Conservation (phyloP, 2,329 filamentous ascomycete genomes). For the Aspergillus sclerotialis region DNA sequence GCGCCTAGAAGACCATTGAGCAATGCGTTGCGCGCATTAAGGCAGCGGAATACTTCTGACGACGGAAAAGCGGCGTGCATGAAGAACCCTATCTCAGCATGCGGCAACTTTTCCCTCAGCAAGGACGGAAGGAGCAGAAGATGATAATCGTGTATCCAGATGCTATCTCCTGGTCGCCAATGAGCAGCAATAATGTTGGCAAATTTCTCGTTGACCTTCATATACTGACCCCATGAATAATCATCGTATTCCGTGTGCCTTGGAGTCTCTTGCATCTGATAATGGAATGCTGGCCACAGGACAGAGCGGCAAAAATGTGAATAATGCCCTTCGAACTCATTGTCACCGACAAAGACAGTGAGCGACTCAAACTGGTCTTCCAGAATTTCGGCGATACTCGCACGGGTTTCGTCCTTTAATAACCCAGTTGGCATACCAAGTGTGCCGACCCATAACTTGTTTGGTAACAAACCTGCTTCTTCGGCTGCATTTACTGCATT, state of each 20-base stretch:
- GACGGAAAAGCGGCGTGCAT: slow-evolving; percentile 92
- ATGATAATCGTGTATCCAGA: slow-evolving; percentile 97
- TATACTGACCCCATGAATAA: slow-evolving; percentile 93
- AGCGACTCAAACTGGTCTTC: slow-evolving; percentile 63
- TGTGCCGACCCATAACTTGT: slow-evolving; percentile 82
- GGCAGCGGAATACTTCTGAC: slow-evolving; percentile 88
- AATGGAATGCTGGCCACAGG: slow-evolving; percentile 95
- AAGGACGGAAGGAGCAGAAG: slow-evolving; percentile 80
- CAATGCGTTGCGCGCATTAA: slow-evolving; percentile 78
- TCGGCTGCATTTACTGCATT: slow-evolving; percentile 79
- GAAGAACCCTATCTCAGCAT: slow-evolving; percentile 95
- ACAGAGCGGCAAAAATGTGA: slow-evolving; percentile 96
- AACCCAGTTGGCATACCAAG: slow-evolving; percentile 89
- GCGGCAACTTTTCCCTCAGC: slow-evolving; percentile 76
- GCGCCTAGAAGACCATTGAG: slow-evolving; percentile 89
- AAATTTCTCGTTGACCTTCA: slow-evolving; percentile 86
- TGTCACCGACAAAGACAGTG: slow-evolving; percentile 79
- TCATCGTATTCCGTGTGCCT: slow-evolving; percentile 98
- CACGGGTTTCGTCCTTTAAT: slow-evolving; percentile 65
- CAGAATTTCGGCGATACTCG: slow-evolving; percentile 74
- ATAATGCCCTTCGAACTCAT: slow-evolving; percentile 91
- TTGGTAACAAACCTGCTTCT: slow-evolving; percentile 58
- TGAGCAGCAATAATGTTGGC: slow-evolving; percentile 83
- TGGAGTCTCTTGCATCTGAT: slow-evolving; percentile 94
- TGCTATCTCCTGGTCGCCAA: slow-evolving; percentile 87